phyloP scores from a whole-genome alignment of 345 rosid genomes.

The Arabis alpina region DNA sequence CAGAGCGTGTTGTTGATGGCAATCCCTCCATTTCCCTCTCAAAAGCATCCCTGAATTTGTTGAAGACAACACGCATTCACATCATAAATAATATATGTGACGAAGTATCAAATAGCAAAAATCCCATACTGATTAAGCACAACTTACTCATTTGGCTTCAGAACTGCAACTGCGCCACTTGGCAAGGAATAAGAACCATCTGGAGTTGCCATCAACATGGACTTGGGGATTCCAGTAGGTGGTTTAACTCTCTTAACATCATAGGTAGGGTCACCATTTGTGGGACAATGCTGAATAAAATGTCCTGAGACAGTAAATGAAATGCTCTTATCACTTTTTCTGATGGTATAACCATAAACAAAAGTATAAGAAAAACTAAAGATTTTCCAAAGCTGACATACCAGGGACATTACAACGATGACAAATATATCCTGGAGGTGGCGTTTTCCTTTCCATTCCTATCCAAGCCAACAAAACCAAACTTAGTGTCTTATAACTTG shows the following conservation, averaged over 20 bases:
- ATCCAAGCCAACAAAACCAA: conserved; percentile 37
- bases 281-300: conserved; percentile 98
- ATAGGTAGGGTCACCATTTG: conserved; percentile 93
- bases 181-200: conserved; percentile 99
- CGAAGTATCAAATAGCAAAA: conserved; percentile 6
- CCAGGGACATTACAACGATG: conserved; percentile 97
- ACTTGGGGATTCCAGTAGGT: conserved; percentile 97
- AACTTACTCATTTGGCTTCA: conserved; percentile 95
- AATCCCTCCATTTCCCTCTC: conserved; percentile 94
- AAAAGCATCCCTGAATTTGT: conserved; percentile 83
- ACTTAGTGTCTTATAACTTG: conserved; percentile 29
- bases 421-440: conserved; percentile 95
- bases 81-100: not conserved
- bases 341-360: not conserved
- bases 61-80: conserved; percentile 5
- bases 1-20: conserved; percentile 84
- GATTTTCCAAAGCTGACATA: conserved; percentile 44
- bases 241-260: conserved; percentile 92
- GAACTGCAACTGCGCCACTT: conserved; percentile 92
- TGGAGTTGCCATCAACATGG: conserved; percentile 92
- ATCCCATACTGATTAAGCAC: not conserved
- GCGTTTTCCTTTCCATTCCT: conserved; percentile 96
- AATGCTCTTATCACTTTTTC: not conserved
- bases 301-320: conserved; percentile 62
- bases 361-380: not conserved